Conservation (phyloP, 805 yeast genomes). For the Yarrowia sp. region DNA sequence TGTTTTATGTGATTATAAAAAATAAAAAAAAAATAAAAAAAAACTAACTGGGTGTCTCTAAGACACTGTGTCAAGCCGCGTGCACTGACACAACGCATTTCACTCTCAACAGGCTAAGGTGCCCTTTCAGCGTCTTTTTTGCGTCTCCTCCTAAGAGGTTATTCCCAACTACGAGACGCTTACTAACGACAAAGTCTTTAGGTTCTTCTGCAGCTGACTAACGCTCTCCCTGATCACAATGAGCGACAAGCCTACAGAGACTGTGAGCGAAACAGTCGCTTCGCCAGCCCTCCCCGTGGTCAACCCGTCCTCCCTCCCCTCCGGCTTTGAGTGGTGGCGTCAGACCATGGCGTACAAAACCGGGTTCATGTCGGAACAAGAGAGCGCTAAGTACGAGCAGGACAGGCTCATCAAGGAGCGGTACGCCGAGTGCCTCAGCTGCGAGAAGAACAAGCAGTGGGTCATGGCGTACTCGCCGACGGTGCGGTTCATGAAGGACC, state of each 20-base stretch:
- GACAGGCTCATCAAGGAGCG: constrained; percentile 49
- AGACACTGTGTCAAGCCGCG: too few relatives aligned
- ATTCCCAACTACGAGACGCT: too few relatives aligned
- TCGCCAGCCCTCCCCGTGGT: constrained; percentile 18
- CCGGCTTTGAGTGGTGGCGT: constrained; percentile 80
- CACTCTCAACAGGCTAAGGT: too few relatives aligned
- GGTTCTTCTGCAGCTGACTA: too few relatives aligned
- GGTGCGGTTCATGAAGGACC: constrained; percentile 81
- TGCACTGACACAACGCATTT: too few relatives aligned
- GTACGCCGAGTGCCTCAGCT: constrained; percentile 58
- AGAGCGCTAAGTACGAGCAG: constrained; percentile 53
- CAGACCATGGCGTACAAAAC: constrained; percentile 67
- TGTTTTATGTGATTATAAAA: too few relatives aligned
- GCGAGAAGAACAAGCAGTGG: constrained; percentile 79
- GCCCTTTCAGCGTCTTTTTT: too few relatives aligned
- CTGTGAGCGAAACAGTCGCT: not conserved
- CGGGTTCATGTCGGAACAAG: constrained; percentile 60
- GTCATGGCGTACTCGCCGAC: constrained; percentile 70
- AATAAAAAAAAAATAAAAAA: too few relatives aligned
- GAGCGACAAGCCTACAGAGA: not conserved
- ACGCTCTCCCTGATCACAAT: too few relatives aligned
- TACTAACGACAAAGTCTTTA: not conserved
- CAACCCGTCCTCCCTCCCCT: constrained; percentile 1
- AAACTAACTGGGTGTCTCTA: too few relatives aligned
- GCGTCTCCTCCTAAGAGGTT: too few relatives aligned